A percentile compares a stretch with the other conserved stretches of the same genome.
phyloP scores from a whole-genome alignment of 371 early-diverging fungal species.

The Mucor racemosus region DNA sequence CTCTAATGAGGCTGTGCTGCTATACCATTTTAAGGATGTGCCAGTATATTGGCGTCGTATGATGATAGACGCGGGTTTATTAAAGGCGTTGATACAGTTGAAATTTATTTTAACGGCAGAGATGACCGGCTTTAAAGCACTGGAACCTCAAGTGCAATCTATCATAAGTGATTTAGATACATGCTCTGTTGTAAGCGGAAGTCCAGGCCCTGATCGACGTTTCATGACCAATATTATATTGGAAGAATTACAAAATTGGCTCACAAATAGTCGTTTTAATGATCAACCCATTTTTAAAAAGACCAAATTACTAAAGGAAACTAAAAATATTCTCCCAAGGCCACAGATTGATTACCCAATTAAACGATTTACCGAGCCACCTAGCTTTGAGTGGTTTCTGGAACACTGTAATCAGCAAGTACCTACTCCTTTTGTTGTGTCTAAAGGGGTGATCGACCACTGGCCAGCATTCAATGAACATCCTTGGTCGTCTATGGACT shows the following conservation, averaged over 20 bases:
- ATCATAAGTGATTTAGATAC: constrained; percentile 54
- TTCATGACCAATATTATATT: constrained; percentile 41
- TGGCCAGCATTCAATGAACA: constrained; percentile 76
- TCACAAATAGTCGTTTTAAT: constrained; percentile 13
- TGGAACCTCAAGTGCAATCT: constrained; percentile 26
- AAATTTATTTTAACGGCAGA: background rate
- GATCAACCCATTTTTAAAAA: constrained; percentile 3
- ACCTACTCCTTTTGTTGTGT: constrained; percentile 53
- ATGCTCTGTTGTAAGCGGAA: constrained; percentile 59
- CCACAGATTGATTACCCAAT: constrained; percentile 19
- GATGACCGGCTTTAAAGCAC: background rate
- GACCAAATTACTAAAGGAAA: background rate
- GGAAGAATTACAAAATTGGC: constrained; percentile 32
- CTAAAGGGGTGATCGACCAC: constrained; percentile 56
- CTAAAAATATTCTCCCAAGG: background rate
- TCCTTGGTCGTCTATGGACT: constrained; percentile 67
- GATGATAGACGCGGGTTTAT: constrained; percentile 58
- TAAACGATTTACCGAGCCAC: constrained; percentile 18
- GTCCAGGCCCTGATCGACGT: constrained; percentile 47
- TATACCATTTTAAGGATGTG: constrained; percentile 56
- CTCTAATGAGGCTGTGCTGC: constrained; percentile 44
- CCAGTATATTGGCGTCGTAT: constrained; percentile 61
- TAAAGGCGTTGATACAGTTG: constrained; percentile 43
- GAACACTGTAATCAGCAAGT: constrained; percentile 24
- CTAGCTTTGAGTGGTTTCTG: constrained; percentile 30